Evolutionary conservation across 768 basidiomycete species (phyloP), one percentile per base, ranked within the genome.

Genomic region (Rhizopogon vesiculosus): DNA sequence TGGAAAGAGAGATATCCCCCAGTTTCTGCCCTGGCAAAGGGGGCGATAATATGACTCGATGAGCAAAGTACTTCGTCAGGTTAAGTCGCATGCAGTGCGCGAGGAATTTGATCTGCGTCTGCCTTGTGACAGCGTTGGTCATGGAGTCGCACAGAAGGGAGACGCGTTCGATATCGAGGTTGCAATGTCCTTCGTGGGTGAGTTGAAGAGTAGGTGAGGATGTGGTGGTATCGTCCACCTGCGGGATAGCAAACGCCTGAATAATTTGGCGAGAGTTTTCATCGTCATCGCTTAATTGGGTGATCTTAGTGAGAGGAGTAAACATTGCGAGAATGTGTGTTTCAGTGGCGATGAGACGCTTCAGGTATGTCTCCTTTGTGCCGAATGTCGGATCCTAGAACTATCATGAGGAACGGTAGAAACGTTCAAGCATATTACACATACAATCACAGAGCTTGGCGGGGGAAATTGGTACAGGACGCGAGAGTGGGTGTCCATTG

Each of bases 261-360:
- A 48, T 48, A 15, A 48, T 35, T 15, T 7, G 31, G 8, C 46
- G 46, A 15, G 33, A 48, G 33, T 35, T 33, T 22, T 33, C 46
- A 19, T 33, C 46, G 7, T 48, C 46, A 7, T 48, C 19, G 15
- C 8, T 33, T 33, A 48, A 5, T 19, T 48, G 33, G 19, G 31
- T 48, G 33, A 48, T 31, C 2, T 35, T 48, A 35, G 46, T 48
- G 46, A 48, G 19, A 16, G 46, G 46, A 4, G 31, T 48, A 22
- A 48, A 48, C 46, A 48, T 48, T 22, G 46, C 46, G 15, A 48
- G 46, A 15, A 48, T 48, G 15, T 48, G 46, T 1, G 46, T 48
- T 48, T 48, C 46, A 16, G 46, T 48, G 13, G 46, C 46, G 19
- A 48, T 48, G 46, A 48, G 46, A 48, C 46, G 46, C 33, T 48